Evolutionary conservation across 176 grass and related monocot species (phyloP).

Genomic region (Luzula sylvatica): DNA sequence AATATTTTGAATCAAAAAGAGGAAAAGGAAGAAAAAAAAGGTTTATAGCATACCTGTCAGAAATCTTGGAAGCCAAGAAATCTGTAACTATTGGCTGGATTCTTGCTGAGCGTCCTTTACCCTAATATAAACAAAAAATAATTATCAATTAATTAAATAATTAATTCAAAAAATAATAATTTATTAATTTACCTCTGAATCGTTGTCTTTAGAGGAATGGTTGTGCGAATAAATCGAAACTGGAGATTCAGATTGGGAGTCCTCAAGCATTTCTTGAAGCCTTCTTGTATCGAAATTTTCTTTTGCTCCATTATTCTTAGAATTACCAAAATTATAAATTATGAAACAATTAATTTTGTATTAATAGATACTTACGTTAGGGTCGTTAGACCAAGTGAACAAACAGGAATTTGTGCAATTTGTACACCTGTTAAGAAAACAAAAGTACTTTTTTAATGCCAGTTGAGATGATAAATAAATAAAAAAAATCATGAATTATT

Average conservation of each 20-base stretch:
- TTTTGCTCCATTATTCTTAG: constrained; percentile 46
- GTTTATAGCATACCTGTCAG: constrained; percentile 56
- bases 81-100: constrained; percentile 44
- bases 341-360: constrained; percentile 1
- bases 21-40: neutral
- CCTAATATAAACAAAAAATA: neutral
- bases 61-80: constrained; percentile 43
- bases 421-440: constrained; percentile 1
- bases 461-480: neutral
- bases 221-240: constrained; percentile 65
- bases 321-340: constrained; percentile 23
- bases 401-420: constrained; percentile 5
- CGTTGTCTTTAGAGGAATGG: constrained; percentile 47
- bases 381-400: neutral
- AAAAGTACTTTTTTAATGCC: constrained; percentile 1
- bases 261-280: constrained; percentile 93
- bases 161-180: no score
- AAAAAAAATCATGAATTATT: neutral
- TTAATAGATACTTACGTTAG: constrained; percentile 4
- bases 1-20: neutral
- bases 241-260: constrained; percentile 63
- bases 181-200: constrained; percentile 41
- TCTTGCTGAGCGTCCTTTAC: constrained; percentile 49
- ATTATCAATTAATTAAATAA: constrained; percentile 4
- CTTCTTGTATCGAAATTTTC: constrained; percentile 68